Conservation (phyloP, 1,284 basidiomycete genomes). For the Leccinum olivaceoglutinosum region DNA sequence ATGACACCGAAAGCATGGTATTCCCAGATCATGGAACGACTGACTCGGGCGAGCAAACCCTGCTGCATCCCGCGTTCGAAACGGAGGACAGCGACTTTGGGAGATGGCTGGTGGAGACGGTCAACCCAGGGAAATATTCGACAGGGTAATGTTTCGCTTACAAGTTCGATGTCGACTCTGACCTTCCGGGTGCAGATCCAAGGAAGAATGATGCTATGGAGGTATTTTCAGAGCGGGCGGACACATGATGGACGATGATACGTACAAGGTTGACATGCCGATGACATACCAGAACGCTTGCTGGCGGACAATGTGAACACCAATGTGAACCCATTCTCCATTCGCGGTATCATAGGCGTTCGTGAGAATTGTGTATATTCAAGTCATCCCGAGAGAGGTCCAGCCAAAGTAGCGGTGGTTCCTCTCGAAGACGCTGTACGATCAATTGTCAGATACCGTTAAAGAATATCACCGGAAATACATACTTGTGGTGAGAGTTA, state of each 20-base stretch:
- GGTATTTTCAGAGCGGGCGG: constrained; percentile 8
- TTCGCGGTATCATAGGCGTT: constrained; percentile 53
- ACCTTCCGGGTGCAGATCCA: constrained; percentile 75
- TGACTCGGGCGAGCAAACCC: constrained; percentile 52
- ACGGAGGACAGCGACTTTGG: constrained; percentile 54
- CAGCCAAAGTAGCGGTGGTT: constrained; percentile 76
- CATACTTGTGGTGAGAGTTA: constrained; percentile 73
- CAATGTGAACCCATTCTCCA: constrained; percentile 50
- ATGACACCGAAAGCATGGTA: constrained; percentile 61
- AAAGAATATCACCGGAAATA: constrained; percentile 4
- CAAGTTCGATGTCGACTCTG: constrained; percentile 68
- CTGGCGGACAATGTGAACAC: constrained; percentile 50
- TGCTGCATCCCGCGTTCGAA: constrained; percentile 64
- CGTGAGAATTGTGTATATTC: constrained; percentile 61
- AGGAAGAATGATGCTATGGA: constrained; percentile 56
- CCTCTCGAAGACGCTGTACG: constrained; percentile 59
- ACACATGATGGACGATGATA: constrained; percentile 5
- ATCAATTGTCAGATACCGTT: constrained; percentile 5
- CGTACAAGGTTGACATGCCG: constrained; percentile 69
- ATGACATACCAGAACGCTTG: constrained; percentile 74
- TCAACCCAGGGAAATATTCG: constrained; percentile 5
- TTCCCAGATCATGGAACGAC: constrained; percentile 51
- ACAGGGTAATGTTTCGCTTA: constrained; percentile 30
- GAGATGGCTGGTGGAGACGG: constrained; percentile 41
- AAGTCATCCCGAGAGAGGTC: constrained; percentile 56